Evolutionary conservation across 2,329 filamentous ascomycete genomes (phyloP).

Genomic region (Pestalotiopsis sp.): DNA sequence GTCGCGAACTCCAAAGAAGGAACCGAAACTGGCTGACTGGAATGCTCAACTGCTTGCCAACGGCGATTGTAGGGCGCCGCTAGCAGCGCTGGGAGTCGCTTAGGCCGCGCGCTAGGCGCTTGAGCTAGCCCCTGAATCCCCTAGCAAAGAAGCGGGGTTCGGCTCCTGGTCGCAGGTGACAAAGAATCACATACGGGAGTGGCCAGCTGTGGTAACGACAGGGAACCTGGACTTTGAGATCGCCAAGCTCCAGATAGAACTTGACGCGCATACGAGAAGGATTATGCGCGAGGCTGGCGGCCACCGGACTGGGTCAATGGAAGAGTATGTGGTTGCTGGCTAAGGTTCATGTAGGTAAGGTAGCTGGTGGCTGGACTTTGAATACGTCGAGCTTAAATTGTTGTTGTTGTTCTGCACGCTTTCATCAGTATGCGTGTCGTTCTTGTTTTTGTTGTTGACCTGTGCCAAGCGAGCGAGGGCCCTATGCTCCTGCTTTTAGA

Average conservation of each 20-base stretch:
- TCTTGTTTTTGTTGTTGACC: background rate
- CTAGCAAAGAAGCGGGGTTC: background rate
- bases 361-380: background rate
- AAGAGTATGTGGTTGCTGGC: background rate
- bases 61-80: background rate
- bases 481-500: background rate
- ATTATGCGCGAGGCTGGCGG: background rate
- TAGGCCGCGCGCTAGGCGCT: background rate
- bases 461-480: background rate
- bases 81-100: background rate
- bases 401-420: background rate
- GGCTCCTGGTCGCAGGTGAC: background rate
- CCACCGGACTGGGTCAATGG: too few species aligned
- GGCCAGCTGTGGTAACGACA: background rate
- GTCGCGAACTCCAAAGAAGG: too few species aligned
- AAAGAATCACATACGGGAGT: background rate
- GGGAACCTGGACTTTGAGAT: background rate
- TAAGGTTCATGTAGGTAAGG: background rate
- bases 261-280: background rate
- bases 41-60: background rate
- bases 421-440: background rate
- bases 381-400: background rate
- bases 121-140: background rate
- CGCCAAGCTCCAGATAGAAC: background rate
- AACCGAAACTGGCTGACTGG: too few species aligned